Evolutionary conservation across 495 filamentous ascomycete genomes (phyloP).

Genomic region (Lasiosphaeria miniovina): DNA sequence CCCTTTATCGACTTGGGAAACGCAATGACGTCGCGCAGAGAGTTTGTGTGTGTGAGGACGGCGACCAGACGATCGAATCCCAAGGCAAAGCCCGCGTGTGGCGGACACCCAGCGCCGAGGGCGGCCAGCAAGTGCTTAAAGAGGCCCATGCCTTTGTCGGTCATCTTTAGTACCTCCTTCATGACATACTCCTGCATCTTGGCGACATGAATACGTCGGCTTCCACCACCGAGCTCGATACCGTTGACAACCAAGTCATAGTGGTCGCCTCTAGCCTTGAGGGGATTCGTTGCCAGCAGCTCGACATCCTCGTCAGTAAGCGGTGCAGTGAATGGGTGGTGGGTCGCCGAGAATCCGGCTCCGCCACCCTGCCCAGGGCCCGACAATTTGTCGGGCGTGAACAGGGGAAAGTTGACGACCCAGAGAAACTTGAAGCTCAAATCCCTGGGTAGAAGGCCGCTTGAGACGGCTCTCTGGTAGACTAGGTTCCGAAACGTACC

Average conservation of each 20-base stretch:
- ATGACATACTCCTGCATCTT: constrained; percentile 82
- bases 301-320: constrained; percentile 69
- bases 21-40: constrained; percentile 87
- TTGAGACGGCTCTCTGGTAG: constrained; percentile 60
- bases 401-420: constrained; percentile 88
- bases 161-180: constrained; percentile 70
- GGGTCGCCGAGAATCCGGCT: constrained; percentile 80
- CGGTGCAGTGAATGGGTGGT: constrained; percentile 95
- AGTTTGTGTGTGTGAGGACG: constrained; percentile 69
- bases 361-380: constrained; percentile 81
- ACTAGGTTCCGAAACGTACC: constrained; percentile 73
- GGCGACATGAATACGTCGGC: constrained; percentile 85
- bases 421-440: constrained; percentile 68
- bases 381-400: constrained; percentile 63
- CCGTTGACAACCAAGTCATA: constrained; percentile 97
- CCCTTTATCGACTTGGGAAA: constrained; percentile 91
- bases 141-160: constrained; percentile 60
- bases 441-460: constrained; percentile 53
- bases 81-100: constrained; percentile 89
- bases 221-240: constrained; percentile 89
- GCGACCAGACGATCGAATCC: constrained; percentile 91
- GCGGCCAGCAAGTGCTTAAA: constrained; percentile 84
- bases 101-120: constrained; percentile 86
- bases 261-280: constrained; percentile 71
- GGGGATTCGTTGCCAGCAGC: constrained; percentile 67